phyloP scores from a whole-genome alignment of 1,139 yeast genomes.

The Lodderomyces orthopsilosis region DNA sequence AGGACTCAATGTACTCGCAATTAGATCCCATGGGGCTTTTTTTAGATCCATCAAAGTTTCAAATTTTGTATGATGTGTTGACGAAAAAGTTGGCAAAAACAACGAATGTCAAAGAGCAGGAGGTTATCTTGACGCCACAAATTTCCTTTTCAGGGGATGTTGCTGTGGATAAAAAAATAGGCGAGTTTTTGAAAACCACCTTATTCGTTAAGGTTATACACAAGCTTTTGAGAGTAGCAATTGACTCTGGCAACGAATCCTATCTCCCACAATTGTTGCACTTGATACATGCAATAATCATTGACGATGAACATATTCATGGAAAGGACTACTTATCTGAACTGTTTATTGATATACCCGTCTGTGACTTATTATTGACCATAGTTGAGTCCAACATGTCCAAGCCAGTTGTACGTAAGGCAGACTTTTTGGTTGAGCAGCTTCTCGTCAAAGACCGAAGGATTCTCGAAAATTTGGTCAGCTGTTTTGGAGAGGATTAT shows the following conservation, averaged over 20 bases:
- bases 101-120: constrained; percentile 29
- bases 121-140: constrained; percentile 38
- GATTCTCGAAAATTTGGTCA: constrained; percentile 49
- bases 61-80: constrained; percentile 32
- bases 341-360: constrained; percentile 51
- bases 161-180: constrained; percentile 39
- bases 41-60: constrained; percentile 35
- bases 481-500: constrained; percentile 57
- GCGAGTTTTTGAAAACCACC: constrained; percentile 49
- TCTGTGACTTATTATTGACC: constrained; percentile 52
- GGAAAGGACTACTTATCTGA: constrained; percentile 41
- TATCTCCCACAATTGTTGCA: constrained; percentile 62
- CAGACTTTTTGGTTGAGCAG: constrained; percentile 51
- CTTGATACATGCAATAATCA: constrained; percentile 59
- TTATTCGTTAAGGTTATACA: constrained; percentile 56
- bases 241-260: constrained; percentile 49
- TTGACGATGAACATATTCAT: constrained; percentile 49
- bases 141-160: constrained; percentile 36
- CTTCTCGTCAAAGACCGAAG: constrained; percentile 48
- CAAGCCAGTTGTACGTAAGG: constrained; percentile 47
- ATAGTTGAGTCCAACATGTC: constrained; percentile 53
- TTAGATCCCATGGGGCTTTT: constrained; percentile 41
- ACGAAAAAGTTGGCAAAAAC: constrained; percentile 24
- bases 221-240: constrained; percentile 52
- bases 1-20: constrained; percentile 30